phyloP scores from a whole-genome alignment of 1,139 yeast genomes.

The Pichia sp. region DNA sequence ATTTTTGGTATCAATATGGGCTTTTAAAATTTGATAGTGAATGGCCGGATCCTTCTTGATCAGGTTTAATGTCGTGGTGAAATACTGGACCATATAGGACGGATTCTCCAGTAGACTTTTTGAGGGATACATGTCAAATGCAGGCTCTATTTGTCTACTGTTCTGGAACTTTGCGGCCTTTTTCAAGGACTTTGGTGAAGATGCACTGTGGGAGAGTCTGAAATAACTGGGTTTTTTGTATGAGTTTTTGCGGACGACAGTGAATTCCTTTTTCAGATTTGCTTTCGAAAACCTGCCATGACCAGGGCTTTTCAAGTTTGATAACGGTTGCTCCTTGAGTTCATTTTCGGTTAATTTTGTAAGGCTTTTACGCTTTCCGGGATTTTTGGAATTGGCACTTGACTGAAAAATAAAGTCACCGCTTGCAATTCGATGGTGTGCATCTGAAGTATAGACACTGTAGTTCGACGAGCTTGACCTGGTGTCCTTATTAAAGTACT shows the following conservation, averaged over 20 bases:
- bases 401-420: conserved; percentile 13
- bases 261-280: conserved; percentile 12
- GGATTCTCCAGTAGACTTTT: conserved; percentile 21
- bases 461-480: conserved; percentile 10
- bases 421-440: conserved; percentile 10
- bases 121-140: conserved; percentile 14
- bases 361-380: background rate
- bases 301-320: background rate
- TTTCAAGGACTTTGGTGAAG: background rate
- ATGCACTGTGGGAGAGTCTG: conserved; percentile 9
- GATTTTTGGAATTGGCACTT: background rate
- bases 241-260: conserved; percentile 21
- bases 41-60: conserved; percentile 17
- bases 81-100: conserved; percentile 21
- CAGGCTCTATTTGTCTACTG: conserved; percentile 13
- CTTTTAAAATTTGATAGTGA: conserved; percentile 17
- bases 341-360: background rate
- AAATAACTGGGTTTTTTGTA: conserved; percentile 20
- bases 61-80: conserved; percentile 15
- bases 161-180: conserved; percentile 10
- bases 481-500: conserved; percentile 3
- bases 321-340: background rate
- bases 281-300: background rate
- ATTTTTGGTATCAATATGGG: conserved; percentile 10
- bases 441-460: conserved; percentile 12